Conservation (phyloP, 2,329 filamentous ascomycete genomes). For the Colletotrichum acutatum region DNA sequence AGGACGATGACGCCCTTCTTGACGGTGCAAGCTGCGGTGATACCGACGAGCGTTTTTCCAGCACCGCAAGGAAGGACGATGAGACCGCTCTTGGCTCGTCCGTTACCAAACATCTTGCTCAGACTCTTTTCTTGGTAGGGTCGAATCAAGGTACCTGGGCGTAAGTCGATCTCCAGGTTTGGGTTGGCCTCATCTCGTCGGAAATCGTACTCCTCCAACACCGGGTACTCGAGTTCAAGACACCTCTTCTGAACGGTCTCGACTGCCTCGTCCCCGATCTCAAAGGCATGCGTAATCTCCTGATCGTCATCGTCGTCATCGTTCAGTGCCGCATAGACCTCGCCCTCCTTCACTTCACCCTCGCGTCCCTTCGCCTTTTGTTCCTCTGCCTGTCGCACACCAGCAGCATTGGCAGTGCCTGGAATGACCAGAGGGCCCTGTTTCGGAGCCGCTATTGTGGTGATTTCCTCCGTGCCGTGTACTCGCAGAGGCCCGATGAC, state of each 20-base stretch:
- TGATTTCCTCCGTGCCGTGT: constrained; percentile 77
- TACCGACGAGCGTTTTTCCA: constrained; percentile 97
- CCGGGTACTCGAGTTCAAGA: constrained; percentile 84
- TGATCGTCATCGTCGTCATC: constrained; percentile 90
- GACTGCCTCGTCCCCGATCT: constrained; percentile 85
- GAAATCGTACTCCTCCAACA: constrained; percentile 98
- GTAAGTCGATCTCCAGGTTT: constrained; percentile 92
- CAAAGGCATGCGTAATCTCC: constrained; percentile 91
- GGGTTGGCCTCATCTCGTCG: constrained; percentile 89
- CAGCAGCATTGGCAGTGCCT: constrained; percentile 92
- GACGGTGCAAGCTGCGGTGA: constrained; percentile 96
- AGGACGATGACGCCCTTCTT: constrained; percentile 96
- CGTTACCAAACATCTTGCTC: constrained; percentile 99
- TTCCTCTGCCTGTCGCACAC: constrained; percentile 77
- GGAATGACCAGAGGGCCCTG: constrained; percentile 91
- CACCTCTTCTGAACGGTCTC: constrained; percentile 92
- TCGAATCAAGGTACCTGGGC: constrained; percentile 88
- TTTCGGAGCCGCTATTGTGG: constrained; percentile 84
- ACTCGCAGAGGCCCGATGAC: constrained; percentile 84
- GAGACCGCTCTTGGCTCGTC: constrained; percentile 94
- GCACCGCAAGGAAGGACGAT: constrained; percentile 97
- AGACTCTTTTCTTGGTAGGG: constrained; percentile 97
- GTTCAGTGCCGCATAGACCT: constrained; percentile 78
- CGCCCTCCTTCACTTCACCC: constrained; percentile 67
- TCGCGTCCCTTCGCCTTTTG: constrained; percentile 56